Evolutionary conservation across 441 rosid species (phyloP), one percentile per base, ranked within the genome.

Genomic region (Sinapis alba): DNA sequence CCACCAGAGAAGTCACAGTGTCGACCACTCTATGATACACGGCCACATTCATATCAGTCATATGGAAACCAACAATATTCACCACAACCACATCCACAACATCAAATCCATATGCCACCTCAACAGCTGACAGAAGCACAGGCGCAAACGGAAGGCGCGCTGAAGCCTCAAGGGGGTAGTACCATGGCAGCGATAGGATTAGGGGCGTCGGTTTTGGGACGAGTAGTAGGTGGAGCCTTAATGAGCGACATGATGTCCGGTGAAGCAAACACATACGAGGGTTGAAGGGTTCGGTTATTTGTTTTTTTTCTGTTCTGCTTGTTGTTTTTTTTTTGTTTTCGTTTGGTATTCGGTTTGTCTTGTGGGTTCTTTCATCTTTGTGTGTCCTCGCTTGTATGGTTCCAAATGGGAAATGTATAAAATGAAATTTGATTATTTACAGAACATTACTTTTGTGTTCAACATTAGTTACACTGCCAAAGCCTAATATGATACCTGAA

Each of bases 171-270:
- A 71, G 67, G 59, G 51, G 5, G n/a, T n/a, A n/a, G 68, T 7
- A 2, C 24, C 16, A 19, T 60, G 0, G 59, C 47, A 12, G 59
- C 59, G 3, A 4, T 60, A 28, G 62, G 75, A 61, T 0, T 71
- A 28, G 74, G 74, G 16, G 62, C 61, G 20, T 18, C 53, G 36
- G 12, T 21, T 50, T 1, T 62, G 24, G 75, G 68, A 32, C 50
- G 75, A 62, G 62, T 21, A 30, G 23, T 71, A 50, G 53, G 53
- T 20, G 68, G 38, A 61, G 68, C 75, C 11, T 61, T 62, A 32
- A 20, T 62, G 3, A 7, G 24, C 32, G 75, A 71, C 1, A 30
- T 71, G 54, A 47, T 16, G 20, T 47, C 54, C 4, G 5, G 54
- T 47, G 54, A 47, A 6, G 54, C 54, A 47, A 47, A 47, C 54